Base-by-base conservation (phyloP, 768 basidiomycete genomes). In the Coprinopsis strossmayeri region DNA sequence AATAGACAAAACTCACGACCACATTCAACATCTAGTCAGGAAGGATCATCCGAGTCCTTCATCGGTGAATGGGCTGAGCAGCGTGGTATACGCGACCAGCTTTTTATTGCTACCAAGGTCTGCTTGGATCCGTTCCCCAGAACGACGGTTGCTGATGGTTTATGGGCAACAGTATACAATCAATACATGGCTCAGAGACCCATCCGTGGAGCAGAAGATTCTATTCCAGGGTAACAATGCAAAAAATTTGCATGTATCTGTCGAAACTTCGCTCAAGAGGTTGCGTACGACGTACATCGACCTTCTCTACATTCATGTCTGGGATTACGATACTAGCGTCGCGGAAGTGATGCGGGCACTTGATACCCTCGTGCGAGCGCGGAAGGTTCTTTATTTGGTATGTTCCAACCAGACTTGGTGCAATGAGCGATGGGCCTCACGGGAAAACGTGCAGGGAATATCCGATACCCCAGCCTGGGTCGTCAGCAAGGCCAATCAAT, bases 261-360 rank as follows among this genome's bases (percentile, higher is more conserved):
- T 75, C n/a, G 56, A 62, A n/a, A 68, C 55, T 2, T 70, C 69
- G 9, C 58, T 76, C 49, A 68, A 68, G 57, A 71, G 68, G 54
- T 61, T 78, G 1, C 59, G 67, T 35, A 73, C 69, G 1, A 55
- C 55, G 2, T 72, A 72, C 45, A 66, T 74, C 15, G 52, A 53
- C 30, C 32, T 53, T 15, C 43, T 74, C 13, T 73, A 74, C 55
- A 30, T 72, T 3, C 70, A 74, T 45, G 71, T 63, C 61, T 76
- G 77, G 78, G 79, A 81, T 55, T 75, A 65, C 48, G 58, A 64
- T 3, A 75, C 73, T n/a, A 63, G 68, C 11, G 65, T 82, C 42
- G 72, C 76, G 56, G 80, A 84, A 59, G 61, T 81, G 35, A 79
- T 82, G 78, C 68, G 70, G 34, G 60, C 66, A 5, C 63, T 83